Evolutionary conservation across 1,284 basidiomycete genomes (phyloP).

Genomic region (Marasmius fiardii): DNA sequence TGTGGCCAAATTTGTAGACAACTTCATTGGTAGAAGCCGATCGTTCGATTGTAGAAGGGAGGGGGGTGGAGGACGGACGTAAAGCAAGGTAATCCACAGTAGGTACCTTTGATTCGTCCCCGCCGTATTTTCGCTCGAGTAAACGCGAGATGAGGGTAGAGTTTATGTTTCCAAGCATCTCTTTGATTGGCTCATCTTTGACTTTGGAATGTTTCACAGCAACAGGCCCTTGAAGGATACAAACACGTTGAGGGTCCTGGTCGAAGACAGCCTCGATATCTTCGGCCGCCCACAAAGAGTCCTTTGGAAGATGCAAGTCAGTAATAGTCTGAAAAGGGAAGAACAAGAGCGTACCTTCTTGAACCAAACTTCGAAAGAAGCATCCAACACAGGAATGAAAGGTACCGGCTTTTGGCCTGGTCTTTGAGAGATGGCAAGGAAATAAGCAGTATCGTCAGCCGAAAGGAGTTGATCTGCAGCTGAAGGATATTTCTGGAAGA

Average conservation of each 20-base stretch:
- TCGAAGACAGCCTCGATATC: conserved; percentile 99
- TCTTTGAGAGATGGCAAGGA: conserved; percentile 92
- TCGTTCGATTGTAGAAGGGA: conserved; percentile 47
- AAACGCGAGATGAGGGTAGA: conserved; percentile 75
- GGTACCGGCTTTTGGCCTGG: conserved; percentile 98
- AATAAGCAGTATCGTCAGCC: conserved; percentile 94
- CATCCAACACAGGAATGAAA: conserved; percentile 97
- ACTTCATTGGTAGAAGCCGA: conserved; percentile 42
- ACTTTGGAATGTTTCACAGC: conserved; percentile 85
- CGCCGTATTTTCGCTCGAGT: conserved; percentile 78
- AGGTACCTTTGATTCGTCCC: conserved; percentile 80
- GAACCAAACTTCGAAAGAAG: conserved; percentile 95
- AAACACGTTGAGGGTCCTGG: conserved; percentile 96
- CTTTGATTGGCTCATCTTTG: conserved; percentile 93
- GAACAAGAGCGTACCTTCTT: conserved; percentile 71
- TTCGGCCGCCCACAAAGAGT: conserved; percentile 97
- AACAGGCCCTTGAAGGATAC: conserved; percentile 96
- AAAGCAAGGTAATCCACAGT: conserved; percentile 84
- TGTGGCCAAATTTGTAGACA: conserved; percentile 54
- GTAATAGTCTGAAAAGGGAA: conserved; percentile 5
- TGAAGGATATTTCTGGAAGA: conserved; percentile 84
- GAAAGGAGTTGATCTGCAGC: conserved; percentile 87
- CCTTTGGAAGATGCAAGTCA: conserved; percentile 45
- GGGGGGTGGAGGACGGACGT: conserved; percentile 35
- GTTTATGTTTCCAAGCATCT: conserved; percentile 89